phyloP scores from a whole-genome alignment of 768 basidiomycete genomes.

The Rhodotorula paludigena region DNA sequence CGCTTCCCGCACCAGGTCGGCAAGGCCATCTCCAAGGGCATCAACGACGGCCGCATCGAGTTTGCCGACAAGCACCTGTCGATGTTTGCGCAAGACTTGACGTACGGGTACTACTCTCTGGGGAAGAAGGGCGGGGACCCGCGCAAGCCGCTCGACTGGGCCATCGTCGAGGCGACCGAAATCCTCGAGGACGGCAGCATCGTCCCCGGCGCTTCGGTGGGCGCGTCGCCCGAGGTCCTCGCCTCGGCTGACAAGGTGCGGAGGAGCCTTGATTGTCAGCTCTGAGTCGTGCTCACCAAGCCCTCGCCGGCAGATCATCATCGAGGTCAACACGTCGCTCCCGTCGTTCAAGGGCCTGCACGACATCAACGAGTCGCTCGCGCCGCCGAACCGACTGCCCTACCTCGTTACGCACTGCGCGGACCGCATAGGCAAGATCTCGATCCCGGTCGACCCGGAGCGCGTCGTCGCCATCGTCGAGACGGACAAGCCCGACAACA shows the following conservation, averaged over 20 bases:
- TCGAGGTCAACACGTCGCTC: conserved; percentile 46
- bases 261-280: too few species aligned
- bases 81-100: conserved; percentile 36
- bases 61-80: conserved; percentile 43
- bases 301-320: too few species aligned
- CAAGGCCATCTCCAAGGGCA: conserved; percentile 43
- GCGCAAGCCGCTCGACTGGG: conserved; percentile 41
- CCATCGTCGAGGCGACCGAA: conserved; percentile 43
- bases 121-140: conserved; percentile 39
- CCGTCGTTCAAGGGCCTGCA: conserved; percentile 44
- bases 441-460: conserved; percentile 43
- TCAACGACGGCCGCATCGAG: conserved; percentile 42
- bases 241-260: conserved; percentile 41
- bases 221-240: conserved; percentile 45
- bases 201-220: conserved; percentile 44
- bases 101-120: conserved; percentile 40
- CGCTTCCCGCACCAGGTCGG: conserved; percentile 45
- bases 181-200: conserved; percentile 42
- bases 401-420: conserved; percentile 41
- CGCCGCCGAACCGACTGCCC: conserved; percentile 41
- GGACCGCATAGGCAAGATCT: conserved; percentile 41
- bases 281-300: too few species aligned
- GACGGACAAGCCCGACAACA: conserved; percentile 41
- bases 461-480: conserved; percentile 44
- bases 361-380: conserved; percentile 32